These are phyloP conservation scores for Metrosideros polymorpha DNA, from an alignment of 441 rosid genomes.

Conservation along the genomic window DNA sequence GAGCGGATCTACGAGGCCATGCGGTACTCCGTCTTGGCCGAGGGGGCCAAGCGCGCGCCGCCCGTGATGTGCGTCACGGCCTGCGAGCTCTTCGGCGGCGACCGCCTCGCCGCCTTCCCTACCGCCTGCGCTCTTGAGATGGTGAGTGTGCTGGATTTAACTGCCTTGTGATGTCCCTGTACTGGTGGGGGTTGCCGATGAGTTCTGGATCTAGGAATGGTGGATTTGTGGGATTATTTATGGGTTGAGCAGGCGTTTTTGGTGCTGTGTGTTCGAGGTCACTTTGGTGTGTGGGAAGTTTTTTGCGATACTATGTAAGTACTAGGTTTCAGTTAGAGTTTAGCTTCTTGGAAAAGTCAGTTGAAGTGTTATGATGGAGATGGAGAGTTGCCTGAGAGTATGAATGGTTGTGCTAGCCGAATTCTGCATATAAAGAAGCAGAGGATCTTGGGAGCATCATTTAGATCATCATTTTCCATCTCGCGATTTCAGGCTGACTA, in stretches of 20 bases:
- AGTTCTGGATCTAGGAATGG: background rate
- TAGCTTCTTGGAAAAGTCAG: background rate
- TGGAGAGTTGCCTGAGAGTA: background rate
- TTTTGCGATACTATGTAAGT: too few relatives aligned
- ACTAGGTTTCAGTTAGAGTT: background rate
- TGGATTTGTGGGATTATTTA: background rate
- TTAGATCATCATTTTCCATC: background rate
- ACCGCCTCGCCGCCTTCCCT: conserved; percentile 79
- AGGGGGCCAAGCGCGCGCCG: conserved; percentile 82
- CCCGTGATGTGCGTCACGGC: conserved; percentile 93
- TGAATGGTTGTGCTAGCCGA: background rate
- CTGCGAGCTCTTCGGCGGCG: conserved; percentile 76
- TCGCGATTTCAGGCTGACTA: background rate
- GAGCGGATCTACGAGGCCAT: conserved; percentile 73
- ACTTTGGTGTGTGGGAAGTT: background rate
- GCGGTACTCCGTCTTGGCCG: conserved; percentile 80
- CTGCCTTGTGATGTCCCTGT: background rate
- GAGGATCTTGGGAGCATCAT: background rate
- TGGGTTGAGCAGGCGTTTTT: background rate
- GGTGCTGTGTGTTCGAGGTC: background rate
- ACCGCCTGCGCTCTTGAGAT: conserved; percentile 97
- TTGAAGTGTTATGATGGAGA: background rate
- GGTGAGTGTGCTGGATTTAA: conserved; percentile 21
- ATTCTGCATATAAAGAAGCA: background rate
- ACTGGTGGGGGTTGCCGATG: background rate